Conservation (phyloP, 164 flowering plant genomes). For the Hamamelis virginiana region DNA sequence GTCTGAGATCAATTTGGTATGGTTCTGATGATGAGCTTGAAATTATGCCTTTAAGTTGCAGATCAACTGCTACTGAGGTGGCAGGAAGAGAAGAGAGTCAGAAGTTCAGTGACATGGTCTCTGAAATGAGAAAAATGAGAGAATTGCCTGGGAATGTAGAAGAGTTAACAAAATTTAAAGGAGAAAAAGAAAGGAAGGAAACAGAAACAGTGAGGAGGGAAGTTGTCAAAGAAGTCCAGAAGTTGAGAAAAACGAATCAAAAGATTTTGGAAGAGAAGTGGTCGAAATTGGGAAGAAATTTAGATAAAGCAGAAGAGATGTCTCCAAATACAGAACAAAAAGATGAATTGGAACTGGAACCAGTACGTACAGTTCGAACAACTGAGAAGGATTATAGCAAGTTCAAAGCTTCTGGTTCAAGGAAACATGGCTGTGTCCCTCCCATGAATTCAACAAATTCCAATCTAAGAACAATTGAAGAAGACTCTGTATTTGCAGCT, state of each 20-base stretch:
- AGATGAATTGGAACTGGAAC: conserved; percentile 15
- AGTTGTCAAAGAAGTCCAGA: conserved; percentile 10
- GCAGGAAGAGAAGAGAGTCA: conserved; percentile 13
- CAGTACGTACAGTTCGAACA: conserved; percentile 16
- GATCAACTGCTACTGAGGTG: conserved; percentile 7
- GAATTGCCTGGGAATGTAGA: conserved; percentile 14
- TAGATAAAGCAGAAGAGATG: conserved; percentile 11
- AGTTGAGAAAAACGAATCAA: not conserved
- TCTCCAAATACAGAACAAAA: conserved; percentile 15
- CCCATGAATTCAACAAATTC: conserved; percentile 10
- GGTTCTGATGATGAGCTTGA: conserved; percentile 32
- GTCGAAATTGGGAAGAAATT: not conserved
- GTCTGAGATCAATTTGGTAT: conserved; percentile 22
- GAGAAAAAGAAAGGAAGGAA: conserved; percentile 13
- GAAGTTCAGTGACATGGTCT: conserved; percentile 28
- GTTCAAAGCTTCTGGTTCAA: conserved; percentile 9
- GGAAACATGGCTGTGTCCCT: conserved; percentile 9
- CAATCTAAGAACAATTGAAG: conserved; percentile 12
- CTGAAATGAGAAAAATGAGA: conserved; percentile 24
- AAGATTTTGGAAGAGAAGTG: conserved; percentile 1
- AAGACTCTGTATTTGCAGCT: conserved; percentile 13
- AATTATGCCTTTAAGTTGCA: conserved; percentile 24
- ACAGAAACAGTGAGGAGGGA: conserved; percentile 16
- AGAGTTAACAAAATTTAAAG: not conserved
- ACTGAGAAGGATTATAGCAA: conserved; percentile 14